Evolutionary conservation across 1,284 basidiomycete species (phyloP).

Genomic region (Thecaphora thlaspeos): DNA sequence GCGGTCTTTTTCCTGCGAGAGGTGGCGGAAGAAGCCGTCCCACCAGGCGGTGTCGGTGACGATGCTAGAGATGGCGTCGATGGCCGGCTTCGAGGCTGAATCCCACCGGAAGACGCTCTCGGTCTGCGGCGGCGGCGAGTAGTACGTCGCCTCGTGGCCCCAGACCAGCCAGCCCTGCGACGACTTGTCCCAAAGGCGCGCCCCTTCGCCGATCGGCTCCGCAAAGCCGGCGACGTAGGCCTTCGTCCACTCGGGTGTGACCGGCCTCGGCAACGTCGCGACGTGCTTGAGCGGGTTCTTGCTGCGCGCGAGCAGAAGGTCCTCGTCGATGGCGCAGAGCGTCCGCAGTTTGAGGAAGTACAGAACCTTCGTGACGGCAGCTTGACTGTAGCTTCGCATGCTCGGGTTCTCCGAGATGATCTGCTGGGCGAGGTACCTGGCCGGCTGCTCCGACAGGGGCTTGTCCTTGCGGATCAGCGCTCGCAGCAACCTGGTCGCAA

Average conservation of each 20-base stretch:
- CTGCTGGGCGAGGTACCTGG: conserved; percentile 59
- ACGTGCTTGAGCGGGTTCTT: conserved; percentile 69
- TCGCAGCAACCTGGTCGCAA: conserved; percentile 72
- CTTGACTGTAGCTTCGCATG: conserved; percentile 73
- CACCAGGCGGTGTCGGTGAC: conserved; percentile 67
- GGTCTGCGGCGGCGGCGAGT: conserved; percentile 63
- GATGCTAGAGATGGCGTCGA: conserved; percentile 65
- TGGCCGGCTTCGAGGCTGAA: conserved; percentile 64
- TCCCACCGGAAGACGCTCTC: conserved; percentile 70
- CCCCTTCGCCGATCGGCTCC: conserved; percentile 54
- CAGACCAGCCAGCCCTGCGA: conserved; percentile 83
- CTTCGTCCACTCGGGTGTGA: conserved; percentile 63
- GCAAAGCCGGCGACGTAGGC: conserved; percentile 63
- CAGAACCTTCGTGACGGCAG: conserved; percentile 72
- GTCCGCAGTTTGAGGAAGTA: conserved; percentile 82
- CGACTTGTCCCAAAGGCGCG: conserved; percentile 73
- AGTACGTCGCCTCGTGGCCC: conserved; percentile 72
- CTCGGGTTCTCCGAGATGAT: conserved; percentile 73
- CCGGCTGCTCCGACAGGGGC: conserved; percentile 67
- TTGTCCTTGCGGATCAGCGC: conserved; percentile 75
- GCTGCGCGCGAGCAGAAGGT: conserved; percentile 78
- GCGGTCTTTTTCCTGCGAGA: conserved; percentile 51
- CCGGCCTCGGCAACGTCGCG: conserved; percentile 38
- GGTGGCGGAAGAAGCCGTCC: conserved; percentile 58
- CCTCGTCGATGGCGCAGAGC: conserved; percentile 68